Evolutionary conservation across 2,329 filamentous ascomycete genomes (phyloP).

Genomic region (Leptoxyphium fumago): DNA sequence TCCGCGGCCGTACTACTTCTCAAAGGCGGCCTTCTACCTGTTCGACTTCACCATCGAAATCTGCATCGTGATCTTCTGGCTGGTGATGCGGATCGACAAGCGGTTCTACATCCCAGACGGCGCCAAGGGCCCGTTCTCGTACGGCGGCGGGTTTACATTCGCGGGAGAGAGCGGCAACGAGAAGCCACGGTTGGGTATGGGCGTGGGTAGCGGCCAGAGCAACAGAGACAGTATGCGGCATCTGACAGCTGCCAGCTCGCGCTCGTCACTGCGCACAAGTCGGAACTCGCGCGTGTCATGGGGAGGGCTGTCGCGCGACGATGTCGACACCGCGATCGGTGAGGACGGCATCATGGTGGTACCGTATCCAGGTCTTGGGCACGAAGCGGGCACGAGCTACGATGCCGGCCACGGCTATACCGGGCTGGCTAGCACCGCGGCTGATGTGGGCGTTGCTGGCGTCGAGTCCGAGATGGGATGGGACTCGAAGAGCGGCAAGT

Average conservation of each 20-base stretch:
- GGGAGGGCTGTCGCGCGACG: constrained; percentile 13
- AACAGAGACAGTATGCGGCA: constrained; percentile 10
- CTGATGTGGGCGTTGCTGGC: constrained; percentile 6
- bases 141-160: constrained; percentile 10
- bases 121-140: constrained; percentile 35
- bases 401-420: not conserved
- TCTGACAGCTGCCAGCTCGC: constrained; percentile 6
- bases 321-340: constrained; percentile 9
- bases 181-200: constrained; percentile 9
- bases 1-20: constrained; percentile 53
- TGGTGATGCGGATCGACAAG: constrained; percentile 53
- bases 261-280: not conserved
- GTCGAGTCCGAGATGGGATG: constrained; percentile 16
- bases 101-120: constrained; percentile 64
- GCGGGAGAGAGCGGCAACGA: constrained; percentile 16
- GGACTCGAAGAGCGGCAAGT: constrained; percentile 14
- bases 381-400: not conserved
- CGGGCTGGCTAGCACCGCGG: not conserved
- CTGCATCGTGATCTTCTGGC: constrained; percentile 52
- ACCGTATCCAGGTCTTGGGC: constrained; percentile 10
- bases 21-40: constrained; percentile 60
- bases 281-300: constrained; percentile 11
- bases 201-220: too few relatives aligned
- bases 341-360: constrained; percentile 15
- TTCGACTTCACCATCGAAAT: constrained; percentile 68